phyloP scores from a whole-genome alignment of 345 rosid species.

The Lepidium sativum region DNA sequence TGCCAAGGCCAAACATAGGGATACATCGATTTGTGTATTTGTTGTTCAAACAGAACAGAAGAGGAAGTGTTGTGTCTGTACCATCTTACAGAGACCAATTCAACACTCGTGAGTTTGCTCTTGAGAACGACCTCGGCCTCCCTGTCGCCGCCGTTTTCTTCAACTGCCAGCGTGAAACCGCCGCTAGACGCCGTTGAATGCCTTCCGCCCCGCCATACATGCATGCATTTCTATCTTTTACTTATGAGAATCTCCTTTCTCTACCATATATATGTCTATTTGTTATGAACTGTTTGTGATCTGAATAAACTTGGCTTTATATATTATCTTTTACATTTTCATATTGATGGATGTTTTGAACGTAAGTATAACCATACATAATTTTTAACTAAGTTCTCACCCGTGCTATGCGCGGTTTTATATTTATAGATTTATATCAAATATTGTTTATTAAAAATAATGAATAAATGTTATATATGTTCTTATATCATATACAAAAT shows the following conservation, averaged over 20 bases:
- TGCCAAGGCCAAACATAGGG: conserved; percentile 93
- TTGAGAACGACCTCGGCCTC: conserved; percentile 60
- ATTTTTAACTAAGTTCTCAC: too few species aligned
- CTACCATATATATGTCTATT: conserved; percentile 4
- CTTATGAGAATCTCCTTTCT: neutral
- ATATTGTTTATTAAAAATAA: too few species aligned
- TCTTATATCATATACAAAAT: too few species aligned
- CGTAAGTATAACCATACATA: neutral
- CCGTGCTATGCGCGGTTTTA: too few species aligned
- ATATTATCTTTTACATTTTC: neutral
- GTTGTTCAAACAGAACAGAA: conserved; percentile 64
- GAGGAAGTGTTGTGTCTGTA: conserved; percentile 39
- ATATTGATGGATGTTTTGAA: neutral
- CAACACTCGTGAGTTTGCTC: conserved; percentile 63
- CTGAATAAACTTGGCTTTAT: conserved; percentile 12
- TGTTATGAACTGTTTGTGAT: conserved; percentile 10
- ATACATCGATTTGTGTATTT: conserved; percentile 87
- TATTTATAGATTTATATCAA: too few species aligned
- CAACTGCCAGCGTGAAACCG: conserved; percentile 90
- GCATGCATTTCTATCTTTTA: neutral
- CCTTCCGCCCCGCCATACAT: neutral
- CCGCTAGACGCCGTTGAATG: conserved; percentile 79
- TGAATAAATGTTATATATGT: too few species aligned
- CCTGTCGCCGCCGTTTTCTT: conserved; percentile 92
- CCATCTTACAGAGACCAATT: conserved; percentile 63